phyloP scores from a whole-genome alignment of 169 alveolate species.

The Plasmodium knowlesi region DNA sequence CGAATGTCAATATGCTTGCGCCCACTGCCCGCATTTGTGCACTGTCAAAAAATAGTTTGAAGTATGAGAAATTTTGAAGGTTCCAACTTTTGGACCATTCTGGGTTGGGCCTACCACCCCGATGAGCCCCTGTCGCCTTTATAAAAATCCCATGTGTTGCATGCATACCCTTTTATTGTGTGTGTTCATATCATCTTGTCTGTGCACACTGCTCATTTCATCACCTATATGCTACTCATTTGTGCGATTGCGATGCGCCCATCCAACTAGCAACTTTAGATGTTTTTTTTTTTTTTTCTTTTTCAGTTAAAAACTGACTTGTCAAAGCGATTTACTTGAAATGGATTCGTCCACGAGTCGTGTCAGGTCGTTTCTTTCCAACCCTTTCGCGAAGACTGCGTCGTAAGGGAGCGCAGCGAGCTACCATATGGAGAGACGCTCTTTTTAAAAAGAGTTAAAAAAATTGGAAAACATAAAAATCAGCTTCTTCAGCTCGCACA shows the following conservation, averaged over 20 bases:
- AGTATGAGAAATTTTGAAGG: neutral
- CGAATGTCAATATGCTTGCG: neutral
- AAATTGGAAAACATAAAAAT: neutral
- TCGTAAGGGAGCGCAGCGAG: neutral
- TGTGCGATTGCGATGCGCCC: neutral
- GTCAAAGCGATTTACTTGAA: neutral
- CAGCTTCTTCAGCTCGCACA: neutral
- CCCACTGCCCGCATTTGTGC: neutral
- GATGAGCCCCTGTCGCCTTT: neutral
- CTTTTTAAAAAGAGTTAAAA: neutral
- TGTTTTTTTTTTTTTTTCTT: neutral
- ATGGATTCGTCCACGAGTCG: neutral
- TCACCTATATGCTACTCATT: neutral
- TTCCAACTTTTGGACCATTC: too few relatives aligned
- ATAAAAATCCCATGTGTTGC: neutral
- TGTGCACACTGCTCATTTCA: neutral
- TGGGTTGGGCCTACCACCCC: neutral
- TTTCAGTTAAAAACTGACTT: neutral
- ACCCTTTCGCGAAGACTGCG: neutral
- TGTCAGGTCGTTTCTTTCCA: neutral
- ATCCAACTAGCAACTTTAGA: neutral
- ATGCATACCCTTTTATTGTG: neutral
- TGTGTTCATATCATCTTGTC: neutral
- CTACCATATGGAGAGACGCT: neutral
- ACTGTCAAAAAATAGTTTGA: neutral